These are phyloP conservation scores for Parascedosporium putredinis DNA, from an alignment of 2,329 filamentous ascomycete species.

Conservation along the genomic window DNA sequence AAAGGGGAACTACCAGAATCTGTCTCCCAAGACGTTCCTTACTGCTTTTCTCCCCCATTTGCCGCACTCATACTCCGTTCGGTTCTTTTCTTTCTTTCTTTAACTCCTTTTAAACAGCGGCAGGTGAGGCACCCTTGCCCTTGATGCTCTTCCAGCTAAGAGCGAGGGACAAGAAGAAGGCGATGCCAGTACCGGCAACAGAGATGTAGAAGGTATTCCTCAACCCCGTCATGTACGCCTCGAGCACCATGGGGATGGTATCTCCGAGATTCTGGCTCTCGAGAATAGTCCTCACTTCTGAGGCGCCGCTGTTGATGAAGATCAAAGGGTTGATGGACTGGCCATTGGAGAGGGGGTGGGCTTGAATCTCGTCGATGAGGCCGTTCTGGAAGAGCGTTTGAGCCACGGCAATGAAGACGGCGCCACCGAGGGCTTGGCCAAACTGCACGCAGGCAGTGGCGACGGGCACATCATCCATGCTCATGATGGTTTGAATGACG, in stretches of 20 bases:
- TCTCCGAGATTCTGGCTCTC: constrained; percentile 28
- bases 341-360: constrained; percentile 17
- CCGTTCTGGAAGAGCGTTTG: constrained; percentile 60
- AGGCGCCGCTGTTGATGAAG: constrained; percentile 44
- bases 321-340: constrained; percentile 34
- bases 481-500: constrained; percentile 41
- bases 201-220: constrained; percentile 42
- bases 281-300: constrained; percentile 35
- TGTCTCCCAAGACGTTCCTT: too few relatives aligned
- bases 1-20: too few relatives aligned
- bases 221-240: constrained; percentile 39
- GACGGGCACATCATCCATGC: constrained; percentile 36
- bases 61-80: not conserved
- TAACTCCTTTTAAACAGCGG: constrained; percentile 13
- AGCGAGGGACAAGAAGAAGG: constrained; percentile 32
- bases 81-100: not conserved
- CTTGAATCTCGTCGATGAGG: constrained; percentile 40
- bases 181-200: constrained; percentile 33
- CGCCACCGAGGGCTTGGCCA: constrained; percentile 55
- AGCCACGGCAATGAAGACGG: constrained; percentile 53
- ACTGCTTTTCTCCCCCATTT: too few relatives aligned
- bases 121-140: constrained; percentile 18
- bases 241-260: constrained; percentile 30
- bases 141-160: constrained; percentile 46
- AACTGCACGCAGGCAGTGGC: constrained; percentile 45